Evolutionary conservation across 192 early-diverging fungal genomes (phyloP), one percentile per base, ranked within the genome.

Genomic region (Gigaspora rosea): DNA sequence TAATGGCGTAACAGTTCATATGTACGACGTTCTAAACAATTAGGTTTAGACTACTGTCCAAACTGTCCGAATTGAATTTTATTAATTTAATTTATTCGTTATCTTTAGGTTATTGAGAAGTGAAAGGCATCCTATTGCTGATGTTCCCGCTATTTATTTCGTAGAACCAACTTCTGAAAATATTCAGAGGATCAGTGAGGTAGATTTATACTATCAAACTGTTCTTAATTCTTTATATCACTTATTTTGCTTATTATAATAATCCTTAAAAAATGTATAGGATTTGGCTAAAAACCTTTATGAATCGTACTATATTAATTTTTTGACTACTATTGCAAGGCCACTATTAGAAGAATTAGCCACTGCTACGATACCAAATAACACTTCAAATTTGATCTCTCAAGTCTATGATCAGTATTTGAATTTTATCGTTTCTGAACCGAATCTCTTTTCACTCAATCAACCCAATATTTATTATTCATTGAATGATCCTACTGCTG

Each of bases 381-480:
- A 91, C 75, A 91, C 87, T n/a, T 87, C 93, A 48, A 86, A 90
- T 70, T 87, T 92, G 80, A 91, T 98, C 35, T 91, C 94, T 8
- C 95, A 97, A 87, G 90, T 96, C 3, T 98, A 94, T 81, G 98
- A 99, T 87, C 98, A 98, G 87, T 96, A 99, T 76, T 82, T 99
- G 61, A 94, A 98, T 82, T 99, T 93, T 79, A 82, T 96, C 63
- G 95, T 94, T 57, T 91, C 96, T 9, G 97, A 99, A 75, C 86
- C 90, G 50, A 89, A 95, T 80, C 90, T 99, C 76, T 99, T 99
- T 78, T 94, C 96, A 33, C 86, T 99, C 32, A 90, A 96, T 74
- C 87, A 98, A 75, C 83, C 86, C 2, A 80, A 92, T 67, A 89
- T 95, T 0, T 99, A 96, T 75, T 84, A 90, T 75, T 67, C 88